Evolutionary conservation across 116 monocot genomes (phyloP).

Genomic region (Phalaenopsis hybrid): DNA sequence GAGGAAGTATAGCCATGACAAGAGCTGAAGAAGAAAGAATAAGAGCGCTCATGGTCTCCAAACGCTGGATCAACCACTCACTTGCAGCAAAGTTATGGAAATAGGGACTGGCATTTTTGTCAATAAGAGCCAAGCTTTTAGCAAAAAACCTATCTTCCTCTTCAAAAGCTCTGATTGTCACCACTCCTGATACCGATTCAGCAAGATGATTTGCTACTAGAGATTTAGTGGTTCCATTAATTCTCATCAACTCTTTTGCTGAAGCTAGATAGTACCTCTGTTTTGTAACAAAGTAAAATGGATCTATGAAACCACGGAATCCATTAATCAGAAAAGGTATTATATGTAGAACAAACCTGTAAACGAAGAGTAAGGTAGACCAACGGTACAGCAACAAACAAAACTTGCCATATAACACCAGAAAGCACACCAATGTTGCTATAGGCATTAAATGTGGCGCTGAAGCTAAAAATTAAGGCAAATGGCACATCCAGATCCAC

Average conservation of each 20-base stretch:
- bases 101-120: constrained; percentile 56
- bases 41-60: constrained; percentile 45
- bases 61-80: constrained; percentile 61
- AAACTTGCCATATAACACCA: constrained; percentile 65
- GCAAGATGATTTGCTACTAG: constrained; percentile 48
- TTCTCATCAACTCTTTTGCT: constrained; percentile 65
- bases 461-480: constrained; percentile 40
- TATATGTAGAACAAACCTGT: constrained; percentile 17
- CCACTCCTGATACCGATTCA: constrained; percentile 51
- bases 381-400: constrained; percentile 66
- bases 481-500: constrained; percentile 87
- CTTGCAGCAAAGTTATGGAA: constrained; percentile 57
- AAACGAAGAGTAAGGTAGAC: constrained; percentile 40
- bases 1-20: constrained; percentile 56
- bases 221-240: constrained; percentile 69
- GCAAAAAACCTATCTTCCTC: constrained; percentile 45
- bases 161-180: constrained; percentile 62
- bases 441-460: constrained; percentile 54
- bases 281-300: constrained; percentile 3
- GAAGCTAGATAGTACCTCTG: constrained; percentile 55
- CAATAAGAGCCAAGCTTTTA: constrained; percentile 47
- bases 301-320: background rate
- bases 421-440: constrained; percentile 74
- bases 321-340: background rate
- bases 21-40: constrained; percentile 50